A percentile compares a stretch with the other conserved stretches of the same genome.
phyloP scores from a whole-genome alignment of 768 basidiomycete genomes.

The Melanogaster broomeanus region DNA sequence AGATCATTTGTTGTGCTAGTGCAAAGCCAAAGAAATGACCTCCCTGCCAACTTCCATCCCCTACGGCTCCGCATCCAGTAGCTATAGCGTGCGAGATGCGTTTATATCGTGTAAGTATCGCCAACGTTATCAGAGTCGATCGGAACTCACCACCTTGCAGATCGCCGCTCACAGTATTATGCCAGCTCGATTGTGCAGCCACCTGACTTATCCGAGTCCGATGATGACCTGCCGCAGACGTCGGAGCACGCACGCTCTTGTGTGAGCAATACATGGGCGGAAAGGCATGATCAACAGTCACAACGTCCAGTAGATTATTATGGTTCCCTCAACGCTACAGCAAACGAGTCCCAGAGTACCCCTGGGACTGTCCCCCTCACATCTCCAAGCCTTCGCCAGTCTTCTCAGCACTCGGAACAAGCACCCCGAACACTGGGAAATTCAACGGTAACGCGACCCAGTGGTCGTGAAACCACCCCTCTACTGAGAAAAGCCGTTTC shows the following conservation, averaged over 20 bases:
- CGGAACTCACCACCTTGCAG: slow-evolving; percentile 36
- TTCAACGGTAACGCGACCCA: background rate
- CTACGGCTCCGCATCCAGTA: slow-evolving; percentile 50
- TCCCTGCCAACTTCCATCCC: slow-evolving; percentile 47
- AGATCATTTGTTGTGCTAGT: background rate
- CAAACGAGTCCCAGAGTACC: slow-evolving; percentile 24
- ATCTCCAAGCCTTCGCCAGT: background rate
- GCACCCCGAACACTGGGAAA: background rate
- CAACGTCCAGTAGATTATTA: background rate
- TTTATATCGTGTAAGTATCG: slow-evolving; percentile 59
- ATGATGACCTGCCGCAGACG: slow-evolving; percentile 26
- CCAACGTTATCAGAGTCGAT: background rate
- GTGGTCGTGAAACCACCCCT: slow-evolving; percentile 35
- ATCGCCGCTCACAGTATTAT: slow-evolving; percentile 69
- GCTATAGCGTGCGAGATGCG: slow-evolving; percentile 52
- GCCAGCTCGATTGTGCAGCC: slow-evolving; percentile 60
- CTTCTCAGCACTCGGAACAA: background rate
- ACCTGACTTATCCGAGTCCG: slow-evolving; percentile 42
- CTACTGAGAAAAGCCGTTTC: slow-evolving; percentile 42
- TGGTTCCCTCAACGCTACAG: slow-evolving; percentile 11
- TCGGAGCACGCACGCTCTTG: slow-evolving; percentile 1
- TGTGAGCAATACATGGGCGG: background rate
- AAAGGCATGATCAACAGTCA: slow-evolving; percentile 7
- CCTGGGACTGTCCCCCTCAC: slow-evolving; percentile 4
- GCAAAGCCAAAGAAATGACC: slow-evolving; percentile 38